Evolutionary conservation across 345 rosid species (phyloP), one percentile per base, ranked within the genome.

Genomic region (Citrus cavaleriei): DNA sequence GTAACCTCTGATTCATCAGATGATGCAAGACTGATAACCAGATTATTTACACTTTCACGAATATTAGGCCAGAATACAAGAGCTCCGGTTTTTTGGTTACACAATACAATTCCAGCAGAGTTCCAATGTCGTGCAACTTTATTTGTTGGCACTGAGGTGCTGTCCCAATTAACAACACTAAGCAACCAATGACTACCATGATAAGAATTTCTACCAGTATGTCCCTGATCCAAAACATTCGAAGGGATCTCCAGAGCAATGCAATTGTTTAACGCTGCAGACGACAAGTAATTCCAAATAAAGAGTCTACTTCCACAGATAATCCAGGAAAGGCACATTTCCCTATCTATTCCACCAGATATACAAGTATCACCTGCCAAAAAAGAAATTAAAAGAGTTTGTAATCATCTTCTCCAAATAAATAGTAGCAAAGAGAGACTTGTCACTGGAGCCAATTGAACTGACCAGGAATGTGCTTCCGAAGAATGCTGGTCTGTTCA

Each of bases 271-370:
- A 90, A 85, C 25, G 85, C 86, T 38, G 82, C 71, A 9, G 91
- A 81, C 5, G 93, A 85, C 71, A 88, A 89, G 81, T 89, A 86
- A 81, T 84, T 89, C 99, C 98, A 96, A 59, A 96, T 80, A 78
- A 92, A 92, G 80, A 92, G 81, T 75, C 80, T 94, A 57, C 82
- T 87, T 73, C 91, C 93, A 81, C 84, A 86, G 46, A 90, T 83
- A 81, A 94, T 88, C 99, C 98, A 96, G 42, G 93, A 90, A 64
- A 91, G 93, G 68, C 92, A 86, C 3, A 95, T 87, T 54, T 78
- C 88, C 81, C 76, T 88, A 81, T 95, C 98, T 88, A 92, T 92
- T 84, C 97, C 97, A 84, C 99, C 99, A 10, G 87, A 88, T 64
- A 88, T 76, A 75, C 73, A 78, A 6, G 70, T 82, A 73, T 86